Conservation (phyloP, 176 grass and related monocot genomes). For the Leersia perrieri region DNA sequence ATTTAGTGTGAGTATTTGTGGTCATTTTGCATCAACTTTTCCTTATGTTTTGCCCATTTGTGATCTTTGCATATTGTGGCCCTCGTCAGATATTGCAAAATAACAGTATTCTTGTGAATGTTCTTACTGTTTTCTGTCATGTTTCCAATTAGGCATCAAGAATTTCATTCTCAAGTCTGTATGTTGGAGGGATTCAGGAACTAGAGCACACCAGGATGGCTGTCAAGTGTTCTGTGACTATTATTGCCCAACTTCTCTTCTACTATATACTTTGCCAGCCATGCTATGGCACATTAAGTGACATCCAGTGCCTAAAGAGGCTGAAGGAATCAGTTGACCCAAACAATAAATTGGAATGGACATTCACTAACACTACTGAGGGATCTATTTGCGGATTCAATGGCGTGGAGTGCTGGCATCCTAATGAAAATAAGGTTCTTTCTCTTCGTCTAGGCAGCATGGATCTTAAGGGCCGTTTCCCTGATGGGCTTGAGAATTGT, state of each 20-base stretch:
- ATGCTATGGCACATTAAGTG: slow-evolving; percentile 40
- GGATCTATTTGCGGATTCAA: slow-evolving; percentile 73
- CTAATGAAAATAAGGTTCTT: slow-evolving; percentile 81
- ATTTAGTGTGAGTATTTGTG: not conserved
- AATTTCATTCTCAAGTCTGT: slow-evolving; percentile 2
- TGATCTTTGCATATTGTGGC: not conserved
- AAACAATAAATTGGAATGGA: slow-evolving; percentile 55
- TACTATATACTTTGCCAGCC: slow-evolving; percentile 19
- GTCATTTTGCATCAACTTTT: not conserved
- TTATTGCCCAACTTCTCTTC: slow-evolving; percentile 13
- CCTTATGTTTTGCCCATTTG: not conserved
- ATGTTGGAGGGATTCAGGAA: not conserved
- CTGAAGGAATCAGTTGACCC: slow-evolving; percentile 61
- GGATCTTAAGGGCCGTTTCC: slow-evolving; percentile 70
- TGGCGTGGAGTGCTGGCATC: slow-evolving; percentile 94
- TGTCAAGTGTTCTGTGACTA: not conserved
- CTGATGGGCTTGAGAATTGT: slow-evolving; percentile 80
- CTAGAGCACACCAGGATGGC: slow-evolving; percentile 31
- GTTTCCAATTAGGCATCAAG: not conserved
- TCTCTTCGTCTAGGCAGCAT: slow-evolving; percentile 74
- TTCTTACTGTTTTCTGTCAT: not conserved
- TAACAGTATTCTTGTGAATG: not conserved
- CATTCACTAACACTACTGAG: slow-evolving; percentile 54
- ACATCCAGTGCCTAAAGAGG: slow-evolving; percentile 54
- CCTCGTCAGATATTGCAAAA: no score